phyloP scores from a whole-genome alignment of 1,284 basidiomycete species.

The Tilletiopsis washingtonensis region DNA sequence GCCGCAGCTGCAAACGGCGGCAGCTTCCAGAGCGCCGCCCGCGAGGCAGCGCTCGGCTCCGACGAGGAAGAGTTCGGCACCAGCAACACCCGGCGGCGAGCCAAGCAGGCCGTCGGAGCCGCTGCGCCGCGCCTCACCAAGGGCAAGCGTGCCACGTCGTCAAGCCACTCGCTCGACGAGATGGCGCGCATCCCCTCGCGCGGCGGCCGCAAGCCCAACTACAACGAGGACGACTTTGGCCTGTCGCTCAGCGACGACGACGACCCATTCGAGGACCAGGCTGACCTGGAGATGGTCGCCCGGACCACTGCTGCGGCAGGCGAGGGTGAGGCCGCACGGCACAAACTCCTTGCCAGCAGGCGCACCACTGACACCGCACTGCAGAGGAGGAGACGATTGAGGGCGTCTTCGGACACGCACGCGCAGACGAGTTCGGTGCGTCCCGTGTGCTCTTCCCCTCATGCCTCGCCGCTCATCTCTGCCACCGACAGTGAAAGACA shows the following conservation, averaged over 20 bases:
- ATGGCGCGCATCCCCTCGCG: constrained; percentile 35
- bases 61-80: constrained; percentile 13
- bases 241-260: constrained; percentile 36
- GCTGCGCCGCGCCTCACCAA: background rate
- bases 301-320: too few relatives aligned
- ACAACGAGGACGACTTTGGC: constrained; percentile 44
- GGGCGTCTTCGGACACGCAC: constrained; percentile 49
- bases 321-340: constrained; percentile 2
- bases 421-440: constrained; percentile 30
- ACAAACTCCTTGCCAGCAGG: too few relatives aligned
- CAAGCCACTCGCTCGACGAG: constrained; percentile 24
- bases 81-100: constrained; percentile 54
- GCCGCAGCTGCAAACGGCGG: too few relatives aligned
- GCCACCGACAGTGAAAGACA: background rate
- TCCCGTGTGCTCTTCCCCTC: background rate
- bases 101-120: background rate
- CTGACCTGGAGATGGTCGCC: too few relatives aligned
- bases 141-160: constrained; percentile 12
- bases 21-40: too few relatives aligned
- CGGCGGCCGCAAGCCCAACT: constrained; percentile 38
- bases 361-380: background rate
- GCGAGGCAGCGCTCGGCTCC: too few relatives aligned
- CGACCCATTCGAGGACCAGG: constrained; percentile 39
- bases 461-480: background rate
- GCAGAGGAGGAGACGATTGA: constrained; percentile 47